Evolutionary conservation across 176 grass and related monocot species (phyloP).

Genomic region (Oryza coarctata): DNA sequence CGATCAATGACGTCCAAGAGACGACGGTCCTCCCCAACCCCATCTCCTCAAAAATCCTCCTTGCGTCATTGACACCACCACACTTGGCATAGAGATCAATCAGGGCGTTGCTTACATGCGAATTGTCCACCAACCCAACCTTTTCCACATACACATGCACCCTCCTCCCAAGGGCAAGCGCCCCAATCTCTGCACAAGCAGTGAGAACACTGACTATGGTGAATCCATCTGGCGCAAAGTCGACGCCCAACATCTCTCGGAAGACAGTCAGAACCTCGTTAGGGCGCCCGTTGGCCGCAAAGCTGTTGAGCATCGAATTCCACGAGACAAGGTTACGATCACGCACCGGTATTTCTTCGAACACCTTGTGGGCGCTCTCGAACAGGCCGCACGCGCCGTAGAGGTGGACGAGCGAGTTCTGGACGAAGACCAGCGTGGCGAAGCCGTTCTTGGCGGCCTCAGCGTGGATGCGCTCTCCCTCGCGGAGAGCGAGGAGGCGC

Average conservation of each 20-base stretch:
- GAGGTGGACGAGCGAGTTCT: conserved; percentile 69
- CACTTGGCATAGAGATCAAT: conserved; percentile 83
- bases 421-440: conserved; percentile 56
- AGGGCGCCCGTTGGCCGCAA: conserved; percentile 62
- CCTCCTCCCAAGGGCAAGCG: conserved; percentile 59
- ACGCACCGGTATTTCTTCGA: conserved; percentile 54
- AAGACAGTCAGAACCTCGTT: conserved; percentile 77
- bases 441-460: conserved; percentile 62
- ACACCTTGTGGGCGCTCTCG: conserved; percentile 71
- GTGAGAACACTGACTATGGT: conserved; percentile 76
- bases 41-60: conserved; percentile 73
- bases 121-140: conserved; percentile 50
- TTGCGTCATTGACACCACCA: conserved; percentile 45
- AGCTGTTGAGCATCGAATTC: conserved; percentile 79
- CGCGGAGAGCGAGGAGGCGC: conserved; percentile 58
- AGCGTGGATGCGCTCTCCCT: conserved; percentile 65
- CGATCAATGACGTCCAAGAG: conserved; percentile 70
- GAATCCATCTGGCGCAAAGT: conserved; percentile 54
- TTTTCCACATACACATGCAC: conserved; percentile 55
- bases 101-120: conserved; percentile 64
- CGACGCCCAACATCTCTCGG: conserved; percentile 47
- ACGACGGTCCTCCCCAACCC: conserved; percentile 43
- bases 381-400: conserved; percentile 61
- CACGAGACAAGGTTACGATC: conserved; percentile 70
- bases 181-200: conserved; percentile 59